These are phyloP conservation scores for Solanum microdontum DNA, from an alignment of 257 asterid genomes.

Conservation along the genomic window DNA sequence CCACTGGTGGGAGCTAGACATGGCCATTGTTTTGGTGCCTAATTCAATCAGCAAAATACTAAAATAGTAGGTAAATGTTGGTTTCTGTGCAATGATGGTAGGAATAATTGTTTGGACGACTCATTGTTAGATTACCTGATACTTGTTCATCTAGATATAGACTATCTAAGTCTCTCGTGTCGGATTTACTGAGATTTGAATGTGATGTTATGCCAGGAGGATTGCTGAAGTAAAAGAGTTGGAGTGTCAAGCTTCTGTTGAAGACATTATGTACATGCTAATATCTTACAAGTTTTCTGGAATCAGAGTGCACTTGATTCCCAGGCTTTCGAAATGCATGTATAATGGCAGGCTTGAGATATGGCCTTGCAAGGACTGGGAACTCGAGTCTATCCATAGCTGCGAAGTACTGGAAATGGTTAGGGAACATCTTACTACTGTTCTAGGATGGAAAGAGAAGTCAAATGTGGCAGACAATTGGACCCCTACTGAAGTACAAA, in stretches of 20 bases:
- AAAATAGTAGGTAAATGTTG: background rate
- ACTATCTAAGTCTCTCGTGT: background rate
- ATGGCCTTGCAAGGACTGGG: conserved; percentile 75
- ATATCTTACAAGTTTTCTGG: conserved; percentile 43
- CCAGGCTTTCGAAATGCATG: conserved; percentile 62
- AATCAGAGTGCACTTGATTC: conserved; percentile 60
- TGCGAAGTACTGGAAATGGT: conserved; percentile 60
- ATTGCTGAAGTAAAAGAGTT: conserved; percentile 42
- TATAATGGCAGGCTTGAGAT: conserved; percentile 67
- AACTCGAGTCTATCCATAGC: conserved; percentile 73
- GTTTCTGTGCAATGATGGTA: background rate
- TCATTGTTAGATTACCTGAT: background rate
- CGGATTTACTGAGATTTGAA: background rate
- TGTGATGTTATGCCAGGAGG: conserved; percentile 55
- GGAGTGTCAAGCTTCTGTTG: conserved; percentile 56
- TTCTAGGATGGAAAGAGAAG: conserved; percentile 40
- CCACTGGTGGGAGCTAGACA: conserved; percentile 32
- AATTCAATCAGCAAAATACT: background rate
- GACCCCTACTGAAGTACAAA: conserved; percentile 36
- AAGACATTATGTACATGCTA: conserved; percentile 61
- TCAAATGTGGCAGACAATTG: conserved; percentile 41
- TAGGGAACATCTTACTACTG: conserved; percentile 46
- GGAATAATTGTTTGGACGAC: background rate
- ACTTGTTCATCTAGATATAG: background rate
- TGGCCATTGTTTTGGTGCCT: background rate